Evolutionary conservation across 257 asterid species (phyloP), one percentile per base, ranked within the genome.

Genomic region (Penstemon davidsonii): DNA sequence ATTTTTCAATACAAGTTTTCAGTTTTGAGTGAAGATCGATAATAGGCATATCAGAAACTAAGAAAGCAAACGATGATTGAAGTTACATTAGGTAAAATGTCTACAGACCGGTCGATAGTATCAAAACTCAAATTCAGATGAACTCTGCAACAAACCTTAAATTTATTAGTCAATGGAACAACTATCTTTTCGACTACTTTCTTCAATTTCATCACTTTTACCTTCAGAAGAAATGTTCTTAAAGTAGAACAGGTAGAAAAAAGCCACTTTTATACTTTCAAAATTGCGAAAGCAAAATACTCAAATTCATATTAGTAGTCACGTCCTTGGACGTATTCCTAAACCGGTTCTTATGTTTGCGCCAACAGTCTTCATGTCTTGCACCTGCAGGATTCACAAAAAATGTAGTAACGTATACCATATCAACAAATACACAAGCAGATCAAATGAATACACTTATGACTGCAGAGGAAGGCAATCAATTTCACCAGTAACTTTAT

Each of bases 301-400:
- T 33, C 44, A 60, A 41, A 61, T 37, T 33, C 38, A 64, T 42
- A 74, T 70, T 25, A 84, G 49, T 81, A 81, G 10, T 80, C 80
- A 19, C 47, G 76, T 55, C 72, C 84, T 83, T 2, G 80, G 76
- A 40, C 75, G 86, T 73, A 68, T 9, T 37, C 96, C 91, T 68
- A 85, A 66, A 42, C 84, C 86, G 10, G 67, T 72, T 75, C 90
- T 85, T 77, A 85, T 79, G 62, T 76, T 79, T 72, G 79, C 80
- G 11, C 95, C 97, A 54, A 85, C 65, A 5, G 54, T 43, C 86
- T 82, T 84, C 82, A 87, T 76, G 70, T 91, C 96, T 73, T 87
- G 81, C 43, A 83, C 87, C 97, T 93, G 41, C 66, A 72, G 60
- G 33, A 55, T 58, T 37, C 66, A 64, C 10, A 36, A 36, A 5